Evolutionary conservation across 192 early-diverging fungal genomes (phyloP), one percentile per base, ranked within the genome.

Genomic region (Backusella mclennaniae): DNA sequence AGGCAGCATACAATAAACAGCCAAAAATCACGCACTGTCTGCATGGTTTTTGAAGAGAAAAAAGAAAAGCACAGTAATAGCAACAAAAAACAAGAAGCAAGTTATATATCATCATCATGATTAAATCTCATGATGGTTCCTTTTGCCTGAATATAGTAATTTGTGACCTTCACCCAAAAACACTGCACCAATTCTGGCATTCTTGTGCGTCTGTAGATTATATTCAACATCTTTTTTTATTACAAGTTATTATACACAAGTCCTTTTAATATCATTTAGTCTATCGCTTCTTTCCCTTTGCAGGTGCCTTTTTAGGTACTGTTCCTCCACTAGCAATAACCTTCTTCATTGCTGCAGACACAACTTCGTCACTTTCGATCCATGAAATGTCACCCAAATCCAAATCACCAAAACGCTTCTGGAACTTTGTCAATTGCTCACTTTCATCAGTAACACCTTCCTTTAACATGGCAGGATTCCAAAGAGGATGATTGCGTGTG

Each of bases 401-500:
- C 12, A 80, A 85, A 21, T 91, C 91, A 21, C 92, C 90, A 84
- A 93, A 97, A 70, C 90, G 87, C 79, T 92, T 90, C 66, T 89
- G 84, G 87, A 98, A 98, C 83, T 90, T 90, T 9, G 92, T 86
- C 36, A 98, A 77, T 53, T 95, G 93, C 0, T 92, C 96, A 35
- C 88, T 90, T 59, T 93, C 91, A 78, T 97, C 95, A 67, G 87
- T 86, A n/a, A 93, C 83, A 70, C 85, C 75, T 69, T 85, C 78
- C 49, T 82, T 80, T 12, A 72, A 77, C 63, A 87, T 71, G 67
- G 89, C 83, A 4, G 95, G 95, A 82, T 97, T 97, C 97, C 97
- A 99, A 11, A 99, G 86, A 31, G 92, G 90, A 75, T 98, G 95
- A 77, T 96, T 97, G 31, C 96, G 86, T n/a, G 94, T 94, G 79